Percentiles rank a stretch among this genome's conserved stretches.
Evolutionary conservation across 208 protist genomes (phyloP).

Genomic region (Leptomonas pyrrhocoris): DNA sequence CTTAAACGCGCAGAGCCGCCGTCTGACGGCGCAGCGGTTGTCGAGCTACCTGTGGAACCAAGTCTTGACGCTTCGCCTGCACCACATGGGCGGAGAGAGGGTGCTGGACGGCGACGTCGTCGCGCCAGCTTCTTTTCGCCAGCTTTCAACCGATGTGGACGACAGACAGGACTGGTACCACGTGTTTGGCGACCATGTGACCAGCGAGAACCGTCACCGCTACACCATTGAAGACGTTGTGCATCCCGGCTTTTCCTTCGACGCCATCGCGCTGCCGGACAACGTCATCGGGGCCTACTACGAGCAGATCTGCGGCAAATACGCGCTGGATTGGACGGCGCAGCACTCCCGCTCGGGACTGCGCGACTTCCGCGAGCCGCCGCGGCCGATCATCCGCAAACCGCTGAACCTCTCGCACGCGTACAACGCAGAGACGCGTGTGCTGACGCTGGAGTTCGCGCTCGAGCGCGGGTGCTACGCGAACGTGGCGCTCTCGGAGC

Average conservation of each 20-base stretch:
- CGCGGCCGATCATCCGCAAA: slow-evolving; percentile 80
- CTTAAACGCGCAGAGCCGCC: slow-evolving; percentile 57
- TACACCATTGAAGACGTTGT: slow-evolving; percentile 80
- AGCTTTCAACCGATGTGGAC: slow-evolving; percentile 30
- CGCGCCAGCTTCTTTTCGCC: slow-evolving; percentile 44
- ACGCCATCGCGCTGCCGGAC: slow-evolving; percentile 60
- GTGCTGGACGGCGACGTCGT: slow-evolving; percentile 80
- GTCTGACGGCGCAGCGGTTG: slow-evolving; percentile 75
- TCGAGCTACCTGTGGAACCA: slow-evolving; percentile 91
- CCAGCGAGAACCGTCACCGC: slow-evolving; percentile 35
- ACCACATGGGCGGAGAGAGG: slow-evolving; percentile 47
- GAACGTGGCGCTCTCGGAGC: slow-evolving; percentile 84
- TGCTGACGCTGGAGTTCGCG: slow-evolving; percentile 69
- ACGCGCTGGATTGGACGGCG: slow-evolving; percentile 73
- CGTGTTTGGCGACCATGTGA: slow-evolving; percentile 42
- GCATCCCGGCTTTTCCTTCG: slow-evolving; percentile 86
- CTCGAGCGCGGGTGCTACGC: slow-evolving; percentile 88
- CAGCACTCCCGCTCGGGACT: slow-evolving; percentile 64
- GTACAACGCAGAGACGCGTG: slow-evolving; percentile 45
- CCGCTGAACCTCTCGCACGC: slow-evolving; percentile 67
- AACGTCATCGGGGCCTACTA: slow-evolving; percentile 80
- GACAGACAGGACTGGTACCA: slow-evolving; percentile 53
- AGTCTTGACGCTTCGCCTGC: slow-evolving; percentile 77
- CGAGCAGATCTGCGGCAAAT: slow-evolving; percentile 73
- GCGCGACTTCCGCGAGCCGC: slow-evolving; percentile 79